Evolutionary conservation across 495 filamentous ascomycete species (phyloP), one percentile per base, ranked within the genome.

Genomic region (Penicillium egyptiacum): DNA sequence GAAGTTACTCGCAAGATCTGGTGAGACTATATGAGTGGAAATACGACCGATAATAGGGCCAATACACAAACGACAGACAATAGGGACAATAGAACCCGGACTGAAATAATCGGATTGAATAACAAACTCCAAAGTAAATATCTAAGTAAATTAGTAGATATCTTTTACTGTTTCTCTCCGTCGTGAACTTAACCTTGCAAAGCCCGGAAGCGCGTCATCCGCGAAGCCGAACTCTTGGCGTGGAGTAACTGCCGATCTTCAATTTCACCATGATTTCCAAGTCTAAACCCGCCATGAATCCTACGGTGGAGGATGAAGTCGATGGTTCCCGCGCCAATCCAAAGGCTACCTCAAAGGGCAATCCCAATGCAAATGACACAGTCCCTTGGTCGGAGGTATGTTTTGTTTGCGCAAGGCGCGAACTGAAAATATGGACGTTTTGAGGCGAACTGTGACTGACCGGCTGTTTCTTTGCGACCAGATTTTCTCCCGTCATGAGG

Each of bases 401-500:
- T 60, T 47, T 37, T 47, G 51, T 43, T 54, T 44, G 20, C 31
- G 19, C 23, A 39, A 31, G 44, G 44, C 55, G 48, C 33, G 37
- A 54, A 44, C 37, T 28, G 41, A 28, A 16, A 54, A 20, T 30
- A 14, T 17, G 25, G 25, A 30, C 19, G 23, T 11, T 41, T 11
- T 20, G 5, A 17, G 47, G 20, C 23, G 41, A 50, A 37, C 35
- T 30, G 40, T 14, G 19, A 25, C 41, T 53, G 31, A 56, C 46
- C 45, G 23, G 35, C 22, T 30, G 23, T 25, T 17, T 31, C 14
- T 12, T 33, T 25, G 47, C 12, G 14, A 16, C 16, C 23, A 75
- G 73, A 59, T 75, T 9, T 76, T 72, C 54, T 45, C 72, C 6
- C 70, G 64, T 22, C 74, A 77, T 58, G 69, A 73, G 12, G 59